Evolutionary conservation across 805 yeast genomes (phyloP), one percentile per base, ranked within the genome.

Genomic region (Torulaspora quercuum): DNA sequence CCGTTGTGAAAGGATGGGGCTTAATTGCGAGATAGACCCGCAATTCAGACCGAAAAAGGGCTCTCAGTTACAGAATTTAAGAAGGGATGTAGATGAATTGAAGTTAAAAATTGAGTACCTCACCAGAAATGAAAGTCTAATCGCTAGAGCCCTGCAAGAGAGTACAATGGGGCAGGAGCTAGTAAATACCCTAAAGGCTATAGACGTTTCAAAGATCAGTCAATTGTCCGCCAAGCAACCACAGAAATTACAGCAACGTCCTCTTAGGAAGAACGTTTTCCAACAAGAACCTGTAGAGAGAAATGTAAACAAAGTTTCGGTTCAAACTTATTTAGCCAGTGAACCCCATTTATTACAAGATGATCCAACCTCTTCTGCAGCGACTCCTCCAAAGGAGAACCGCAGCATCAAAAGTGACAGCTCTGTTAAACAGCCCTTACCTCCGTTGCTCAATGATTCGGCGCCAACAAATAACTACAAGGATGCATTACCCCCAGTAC

Each of bases 11-110:
- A 71, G 82, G 53, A 82, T 84, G 84, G 80, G 78, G 2, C 67
- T 87, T 24, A 73, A 71, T 39, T 89, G 97, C 65, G 90, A 83
- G 50, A 84, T 89, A 15, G 95, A 89, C 61, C 96, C 96, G 1
- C 81, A 81, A 50, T 89, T 87, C 60, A 73, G 88, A 53, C 96
- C 97, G 3, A 81, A 85, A 50, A 88, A 87, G 60, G 96, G 96
- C 1, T 81, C 90, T 1, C 96, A 88, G 59, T 79, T 88, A 17
- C 95, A 87, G 50, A 72, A 81, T 36, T 65, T 89, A 50, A 73
- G 88, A 48, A 84, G 83, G 49, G 97, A 89, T 49, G 88, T 87
- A 5, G 89, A 83, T 53, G 90, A 82, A 48, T 64, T 87, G 47
- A 78, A 81, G 49, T 69, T 81, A 26, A 80, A 82, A 64, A 78